Conservation (phyloP, 306 rosid genomes). For the Canavalia ensiformis region DNA sequence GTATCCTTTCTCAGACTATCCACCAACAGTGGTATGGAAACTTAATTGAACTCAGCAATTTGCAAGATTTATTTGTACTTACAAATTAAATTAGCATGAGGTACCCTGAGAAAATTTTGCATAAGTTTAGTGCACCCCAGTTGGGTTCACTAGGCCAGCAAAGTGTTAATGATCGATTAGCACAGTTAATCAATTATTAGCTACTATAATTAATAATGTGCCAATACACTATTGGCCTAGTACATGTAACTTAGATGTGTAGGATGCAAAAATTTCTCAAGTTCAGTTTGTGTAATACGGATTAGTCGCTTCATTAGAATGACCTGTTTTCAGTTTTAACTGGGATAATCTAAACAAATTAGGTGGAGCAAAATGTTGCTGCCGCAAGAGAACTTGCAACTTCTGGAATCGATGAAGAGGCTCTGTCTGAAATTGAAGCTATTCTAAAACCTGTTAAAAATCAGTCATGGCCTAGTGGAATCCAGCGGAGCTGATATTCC, state of each 20-base stretch:
- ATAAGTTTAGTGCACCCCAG: constrained; percentile 2
- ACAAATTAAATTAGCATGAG: neutral
- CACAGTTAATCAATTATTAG: constrained; percentile 6
- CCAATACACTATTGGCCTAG: neutral
- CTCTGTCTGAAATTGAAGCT: constrained; percentile 77
- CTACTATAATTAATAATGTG: constrained; percentile 20
- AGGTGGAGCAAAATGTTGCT: constrained; percentile 92
- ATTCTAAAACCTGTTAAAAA: constrained; percentile 83
- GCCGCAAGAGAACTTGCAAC: constrained; percentile 79
- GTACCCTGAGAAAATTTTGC: constrained; percentile 11
- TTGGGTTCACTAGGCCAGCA: neutral
- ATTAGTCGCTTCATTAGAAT: constrained; percentile 27
- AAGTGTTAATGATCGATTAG: constrained; percentile 7
- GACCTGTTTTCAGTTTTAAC: constrained; percentile 37
- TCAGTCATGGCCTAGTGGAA: constrained; percentile 94
- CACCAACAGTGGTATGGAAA: constrained; percentile 17
- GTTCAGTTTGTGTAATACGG: constrained; percentile 1
- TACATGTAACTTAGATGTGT: neutral
- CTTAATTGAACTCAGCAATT: neutral
- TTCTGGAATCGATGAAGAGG: constrained; percentile 70
- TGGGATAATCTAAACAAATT: constrained; percentile 34
- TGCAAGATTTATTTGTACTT: neutral
- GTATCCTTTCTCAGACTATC: neutral
- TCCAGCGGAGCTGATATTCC: constrained; percentile 67
- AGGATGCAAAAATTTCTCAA: constrained; percentile 9